Evolutionary conservation across 2,329 filamentous ascomycete species (phyloP).

Genomic region (Colletotrichum coccodes): DNA sequence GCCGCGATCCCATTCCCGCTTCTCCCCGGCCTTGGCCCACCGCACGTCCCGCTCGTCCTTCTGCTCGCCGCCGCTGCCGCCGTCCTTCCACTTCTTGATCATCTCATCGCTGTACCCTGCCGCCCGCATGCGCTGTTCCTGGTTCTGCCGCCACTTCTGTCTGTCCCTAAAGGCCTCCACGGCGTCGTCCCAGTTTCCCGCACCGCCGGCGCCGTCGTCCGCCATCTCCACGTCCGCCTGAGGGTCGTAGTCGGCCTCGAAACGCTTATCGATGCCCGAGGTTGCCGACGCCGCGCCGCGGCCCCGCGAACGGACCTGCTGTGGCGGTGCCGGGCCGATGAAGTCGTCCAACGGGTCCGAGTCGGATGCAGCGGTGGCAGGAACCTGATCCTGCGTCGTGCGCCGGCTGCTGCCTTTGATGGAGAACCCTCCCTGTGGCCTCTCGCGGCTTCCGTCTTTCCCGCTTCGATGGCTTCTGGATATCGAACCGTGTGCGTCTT

Average conservation of each 20-base stretch:
- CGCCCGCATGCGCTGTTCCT: slow-evolving; percentile 78
- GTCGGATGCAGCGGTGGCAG: slow-evolving; percentile 45
- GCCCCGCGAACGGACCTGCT: slow-evolving; percentile 68
- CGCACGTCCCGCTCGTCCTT: slow-evolving; percentile 72
- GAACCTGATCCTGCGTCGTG: slow-evolving; percentile 27
- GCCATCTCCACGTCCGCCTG: slow-evolving; percentile 65
- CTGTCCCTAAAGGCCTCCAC: slow-evolving; percentile 83
- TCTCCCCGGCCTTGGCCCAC: slow-evolving; percentile 77
- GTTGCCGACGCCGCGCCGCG: slow-evolving; percentile 71
- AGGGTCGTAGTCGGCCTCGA: slow-evolving; percentile 73
- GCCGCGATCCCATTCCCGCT: slow-evolving; percentile 69
- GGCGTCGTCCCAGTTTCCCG: slow-evolving; percentile 78
- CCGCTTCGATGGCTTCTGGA: neutral
- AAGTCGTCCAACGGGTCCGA: slow-evolving; percentile 82
- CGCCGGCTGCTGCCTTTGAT: slow-evolving; percentile 15
- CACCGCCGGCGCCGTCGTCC: slow-evolving; percentile 59
- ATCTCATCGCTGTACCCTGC: slow-evolving; percentile 84
- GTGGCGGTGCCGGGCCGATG: slow-evolving; percentile 77
- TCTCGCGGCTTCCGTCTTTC: neutral
- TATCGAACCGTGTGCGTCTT: slow-evolving; percentile 17
- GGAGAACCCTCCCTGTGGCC: neutral
- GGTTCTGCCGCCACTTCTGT: slow-evolving; percentile 79
- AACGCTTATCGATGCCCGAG: slow-evolving; percentile 82
- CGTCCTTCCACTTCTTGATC: slow-evolving; percentile 77
- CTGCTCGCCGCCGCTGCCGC: slow-evolving; percentile 52